Base-by-base conservation (phyloP, 495 filamentous ascomycete genomes). In the Hypomontagnella submonticulosa region DNA sequence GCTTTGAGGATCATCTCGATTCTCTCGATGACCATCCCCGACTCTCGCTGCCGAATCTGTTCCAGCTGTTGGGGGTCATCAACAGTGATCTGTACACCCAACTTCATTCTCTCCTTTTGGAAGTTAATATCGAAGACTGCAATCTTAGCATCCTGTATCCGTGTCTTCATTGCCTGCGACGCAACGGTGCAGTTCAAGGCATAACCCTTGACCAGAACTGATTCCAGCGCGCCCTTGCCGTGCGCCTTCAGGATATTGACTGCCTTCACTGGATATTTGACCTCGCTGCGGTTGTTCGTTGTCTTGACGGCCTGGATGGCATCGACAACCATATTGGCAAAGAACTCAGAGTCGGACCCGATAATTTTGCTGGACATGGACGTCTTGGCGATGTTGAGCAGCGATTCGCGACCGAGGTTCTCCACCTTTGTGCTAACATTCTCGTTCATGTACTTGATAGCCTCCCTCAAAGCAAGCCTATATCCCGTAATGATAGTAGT, bases 291-390 rank as follows among this genome's bases (percentile, higher is more conserved):
- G 83, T 91, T 92, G 80, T 97, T 97, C 43, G 88, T 91, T 32
- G 89, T 88, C 84, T 96, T 97, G 66, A 99, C 96, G 42, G 93
- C 88, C 75, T 92, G 88, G 86, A 99, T 97, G 57, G 93, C 95
- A 77, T 98, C 93, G 52, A 98, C 96, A 18, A 90, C 90, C 88
- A 99, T 91, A 79, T 92, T 95, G 37, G 95, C 88, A 71, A 98
- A 99, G 84, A 99, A 99, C 47, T 96, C 92, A 15, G 92, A 91
- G 75, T 99, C 96, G 44, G 91, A 81, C 42, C 95, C 96, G 73
- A 99, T 98, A 75, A 99, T 92, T 80, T 99, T 99, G 82, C 90
- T 94, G 40, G 93, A 97, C 94, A 99, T 99, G 59, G 95, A 98
- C 5, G 95, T 99, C 81, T 93, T 97, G 37, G 95, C 95, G 75